These are phyloP conservation scores for Pseudogymnoascus sp. DNA, from an alignment of 2,329 filamentous ascomycete genomes.

Conservation along the genomic window DNA sequence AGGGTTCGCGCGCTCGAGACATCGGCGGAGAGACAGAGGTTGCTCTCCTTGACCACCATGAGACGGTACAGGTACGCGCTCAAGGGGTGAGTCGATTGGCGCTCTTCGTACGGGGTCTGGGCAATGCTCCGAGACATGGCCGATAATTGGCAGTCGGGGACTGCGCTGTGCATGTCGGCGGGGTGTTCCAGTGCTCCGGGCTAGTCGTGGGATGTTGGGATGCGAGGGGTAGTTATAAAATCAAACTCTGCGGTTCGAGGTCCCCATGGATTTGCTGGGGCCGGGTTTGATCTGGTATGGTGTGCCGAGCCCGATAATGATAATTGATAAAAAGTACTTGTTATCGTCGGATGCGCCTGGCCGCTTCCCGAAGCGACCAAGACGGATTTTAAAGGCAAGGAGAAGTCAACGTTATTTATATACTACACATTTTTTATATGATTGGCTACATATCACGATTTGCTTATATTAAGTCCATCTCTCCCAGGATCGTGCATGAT, in stretches of 20 bases:
- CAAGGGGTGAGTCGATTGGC: conserved; percentile 49
- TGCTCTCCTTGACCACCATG: conserved; percentile 58
- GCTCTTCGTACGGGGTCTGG: conserved; percentile 17
- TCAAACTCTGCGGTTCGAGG: conserved; percentile 2
- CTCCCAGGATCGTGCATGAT: neutral
- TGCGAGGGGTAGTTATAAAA: conserved; percentile 6
- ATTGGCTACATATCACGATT: conserved; percentile 2
- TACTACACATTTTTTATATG: neutral
- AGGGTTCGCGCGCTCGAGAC: conserved; percentile 53
- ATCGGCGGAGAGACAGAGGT: conserved; percentile 58
- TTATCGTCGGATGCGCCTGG: conserved; percentile 17
- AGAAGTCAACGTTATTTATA: neutral
- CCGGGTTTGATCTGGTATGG: conserved; percentile 3
- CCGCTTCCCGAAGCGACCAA: conserved; percentile 33
- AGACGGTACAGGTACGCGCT: conserved; percentile 52
- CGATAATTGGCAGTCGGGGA: conserved; percentile 4
- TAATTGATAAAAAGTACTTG: conserved; percentile 7
- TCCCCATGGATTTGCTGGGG: neutral
- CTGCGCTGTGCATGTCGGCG: neutral
- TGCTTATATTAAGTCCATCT: neutral
- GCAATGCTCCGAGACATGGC: conserved; percentile 9
- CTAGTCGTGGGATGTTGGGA: conserved; percentile 4
- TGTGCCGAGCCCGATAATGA: conserved; percentile 8
- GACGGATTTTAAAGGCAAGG: conserved; percentile 22
- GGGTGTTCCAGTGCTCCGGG: conserved; percentile 4